A percentile compares a stretch with the other conserved stretches of the same genome.
Evolutionary conservation across 305 asterid genomes (phyloP).

Genomic region (Fraxinus nigra): DNA sequence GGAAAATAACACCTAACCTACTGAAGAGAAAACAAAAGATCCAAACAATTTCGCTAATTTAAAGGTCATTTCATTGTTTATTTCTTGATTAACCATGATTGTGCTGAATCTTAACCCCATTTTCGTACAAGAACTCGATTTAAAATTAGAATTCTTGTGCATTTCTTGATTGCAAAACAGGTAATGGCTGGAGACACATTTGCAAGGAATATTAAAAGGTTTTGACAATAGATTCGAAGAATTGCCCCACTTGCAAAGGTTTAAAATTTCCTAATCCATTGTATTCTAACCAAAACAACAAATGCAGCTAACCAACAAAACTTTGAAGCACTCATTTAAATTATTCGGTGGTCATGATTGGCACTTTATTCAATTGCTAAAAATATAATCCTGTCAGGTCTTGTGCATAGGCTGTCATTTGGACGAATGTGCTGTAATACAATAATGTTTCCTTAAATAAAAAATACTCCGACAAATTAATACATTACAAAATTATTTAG

Average conservation of each 20-base stretch:
- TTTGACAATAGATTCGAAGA: background rate
- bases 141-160: background rate
- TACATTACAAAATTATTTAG: background rate
- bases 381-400: constrained; percentile 6
- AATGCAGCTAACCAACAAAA: background rate
- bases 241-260: background rate
- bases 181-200: background rate
- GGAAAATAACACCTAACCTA: background rate
- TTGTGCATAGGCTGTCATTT: constrained; percentile 24
- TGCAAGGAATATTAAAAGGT: background rate
- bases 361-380: constrained; percentile 10
- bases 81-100: background rate
- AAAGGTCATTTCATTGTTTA: background rate
- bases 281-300: background rate
- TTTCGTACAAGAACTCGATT: background rate
- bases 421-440: constrained; percentile 21
- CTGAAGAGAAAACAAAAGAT: background rate
- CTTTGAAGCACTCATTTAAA: background rate
- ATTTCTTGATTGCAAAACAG: background rate
- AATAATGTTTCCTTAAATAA: constrained; percentile 25
- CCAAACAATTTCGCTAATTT: background rate
- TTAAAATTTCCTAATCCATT: background rate
- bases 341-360: constrained; percentile 24
- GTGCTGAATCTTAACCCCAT: background rate
- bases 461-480: constrained; percentile 14